Base-by-base conservation (phyloP, 192 early-diverging fungal genomes). In the Tieghemiomyces parasiticus region DNA sequence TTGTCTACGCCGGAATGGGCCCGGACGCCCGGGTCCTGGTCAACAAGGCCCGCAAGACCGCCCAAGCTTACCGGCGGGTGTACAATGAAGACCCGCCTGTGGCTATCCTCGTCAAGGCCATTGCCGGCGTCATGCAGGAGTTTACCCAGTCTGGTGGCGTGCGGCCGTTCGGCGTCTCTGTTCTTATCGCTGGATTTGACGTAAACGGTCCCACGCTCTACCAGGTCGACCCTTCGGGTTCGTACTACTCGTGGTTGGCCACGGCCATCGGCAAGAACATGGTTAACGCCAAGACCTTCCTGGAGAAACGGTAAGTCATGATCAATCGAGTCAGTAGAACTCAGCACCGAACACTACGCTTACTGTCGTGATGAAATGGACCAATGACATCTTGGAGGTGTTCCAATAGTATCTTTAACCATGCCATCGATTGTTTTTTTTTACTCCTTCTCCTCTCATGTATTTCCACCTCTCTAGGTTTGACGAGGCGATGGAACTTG, bases 221-320 rank as follows among this genome's bases (percentile, higher is more conserved):
- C 78, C 96, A 99, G 74, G 92, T 99, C 9, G 96, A 99, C 70
- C 96, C 96, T 1, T 95, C 94, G 54, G 96, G 96, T 44, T 92
- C 92, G 31, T 99, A 93, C 79, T 99, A 85, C 74, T 87, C 92
- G 22, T 99, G 96, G 96, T 97, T 97, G 75, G 96, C 94, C 19
- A 92, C 88, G 29, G 92, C 95, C 0, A 96, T 97, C 52, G 96
- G 96, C 52, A 99, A 99, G 71, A 97, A 99, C 75, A 97, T 97
- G 94, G 74, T 94, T 60, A 99, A 97, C 72, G 92, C 96, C 61
- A 97, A 97, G 81, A 97, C 93, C 2, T 99, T 99, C 74, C 71
- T 99, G 62, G 94, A 99, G 71, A 99, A 99, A 81, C 70, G 92
- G n/a, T n/a, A n/a, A 83, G n/a, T n/a, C n/a, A n/a, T n/a, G n/a